Evolutionary conservation across 441 rosid genomes (phyloP).

Genomic region (Erodium texanum): DNA sequence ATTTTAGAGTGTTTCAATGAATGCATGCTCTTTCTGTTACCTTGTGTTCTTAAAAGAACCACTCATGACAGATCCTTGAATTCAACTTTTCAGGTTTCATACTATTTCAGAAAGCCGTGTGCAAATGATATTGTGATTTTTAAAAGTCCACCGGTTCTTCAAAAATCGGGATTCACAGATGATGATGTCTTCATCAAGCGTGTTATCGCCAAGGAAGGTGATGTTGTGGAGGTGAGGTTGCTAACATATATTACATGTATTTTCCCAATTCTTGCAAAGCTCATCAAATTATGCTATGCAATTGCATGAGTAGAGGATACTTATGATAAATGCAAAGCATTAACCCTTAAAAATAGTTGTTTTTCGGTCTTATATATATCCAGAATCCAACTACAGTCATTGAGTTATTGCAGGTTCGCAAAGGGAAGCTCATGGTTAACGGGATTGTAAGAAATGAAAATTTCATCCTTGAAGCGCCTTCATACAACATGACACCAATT

Average conservation of each 20-base stretch:
- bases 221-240: slow-evolving; percentile 62
- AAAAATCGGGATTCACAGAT: slow-evolving; percentile 82
- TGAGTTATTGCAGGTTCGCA: slow-evolving; percentile 46
- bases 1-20: background rate
- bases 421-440: slow-evolving; percentile 70
- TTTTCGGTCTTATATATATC: background rate
- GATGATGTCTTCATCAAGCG: slow-evolving; percentile 87
- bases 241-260: background rate
- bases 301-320: background rate
- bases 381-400: slow-evolving; percentile 6
- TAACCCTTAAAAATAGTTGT: background rate
- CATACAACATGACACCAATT: slow-evolving; percentile 67
- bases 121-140: slow-evolving; percentile 86
- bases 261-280: background rate
- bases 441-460: slow-evolving; percentile 60
- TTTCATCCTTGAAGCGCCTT: slow-evolving; percentile 64
- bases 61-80: slow-evolving; percentile 7
- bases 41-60: background rate
- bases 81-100: slow-evolving; percentile 52
- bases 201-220: slow-evolving; percentile 86
- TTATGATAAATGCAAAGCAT: background rate
- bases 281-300: background rate
- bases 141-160: slow-evolving; percentile 89
- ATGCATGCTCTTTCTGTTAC: background rate
- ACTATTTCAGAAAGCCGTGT: slow-evolving; percentile 89